These are phyloP conservation scores for Beauveria asiatica DNA, from an alignment of 2,329 filamentous ascomycete species.

Conservation along the genomic window DNA sequence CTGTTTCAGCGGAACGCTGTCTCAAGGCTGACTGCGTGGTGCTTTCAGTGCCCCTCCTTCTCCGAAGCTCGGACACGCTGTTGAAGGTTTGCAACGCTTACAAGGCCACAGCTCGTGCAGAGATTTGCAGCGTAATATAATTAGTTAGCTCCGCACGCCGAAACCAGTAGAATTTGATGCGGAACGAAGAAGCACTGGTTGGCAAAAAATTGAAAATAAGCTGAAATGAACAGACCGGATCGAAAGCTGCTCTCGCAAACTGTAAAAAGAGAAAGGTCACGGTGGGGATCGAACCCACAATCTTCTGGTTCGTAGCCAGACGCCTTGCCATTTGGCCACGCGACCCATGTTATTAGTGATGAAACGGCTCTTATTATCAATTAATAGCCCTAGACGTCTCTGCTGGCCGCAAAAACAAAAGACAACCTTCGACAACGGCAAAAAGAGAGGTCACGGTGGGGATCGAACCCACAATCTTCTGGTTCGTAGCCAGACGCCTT, in stretches of 20 bases:
- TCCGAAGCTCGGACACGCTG: neutral
- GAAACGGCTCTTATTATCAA: neutral
- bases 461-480: conserved; percentile 15
- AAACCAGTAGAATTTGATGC: neutral
- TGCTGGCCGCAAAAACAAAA: neutral
- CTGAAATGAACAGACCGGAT: neutral
- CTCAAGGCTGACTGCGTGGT: neutral
- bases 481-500: conserved; percentile 15
- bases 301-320: conserved; percentile 14
- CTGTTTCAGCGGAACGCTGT: neutral
- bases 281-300: conserved; percentile 15
- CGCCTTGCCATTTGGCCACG: conserved; percentile 14
- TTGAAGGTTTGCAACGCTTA: neutral
- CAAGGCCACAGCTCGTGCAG: too few relatives aligned
- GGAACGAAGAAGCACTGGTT: neutral
- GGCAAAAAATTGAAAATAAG: neutral
- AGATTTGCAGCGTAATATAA: too few relatives aligned
- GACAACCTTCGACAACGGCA: neutral
- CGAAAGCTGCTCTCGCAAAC: too few relatives aligned
- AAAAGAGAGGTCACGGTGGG: conserved; percentile 14
- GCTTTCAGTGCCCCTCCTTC: neutral
- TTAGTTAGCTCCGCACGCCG: too few relatives aligned
- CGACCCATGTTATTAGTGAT: neutral
- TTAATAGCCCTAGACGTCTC: neutral
- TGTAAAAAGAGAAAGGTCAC: conserved; percentile 11